These are phyloP conservation scores for Tieghemostelium lacteum DNA, from an alignment of 78 protist species.

Conservation along the genomic window DNA sequence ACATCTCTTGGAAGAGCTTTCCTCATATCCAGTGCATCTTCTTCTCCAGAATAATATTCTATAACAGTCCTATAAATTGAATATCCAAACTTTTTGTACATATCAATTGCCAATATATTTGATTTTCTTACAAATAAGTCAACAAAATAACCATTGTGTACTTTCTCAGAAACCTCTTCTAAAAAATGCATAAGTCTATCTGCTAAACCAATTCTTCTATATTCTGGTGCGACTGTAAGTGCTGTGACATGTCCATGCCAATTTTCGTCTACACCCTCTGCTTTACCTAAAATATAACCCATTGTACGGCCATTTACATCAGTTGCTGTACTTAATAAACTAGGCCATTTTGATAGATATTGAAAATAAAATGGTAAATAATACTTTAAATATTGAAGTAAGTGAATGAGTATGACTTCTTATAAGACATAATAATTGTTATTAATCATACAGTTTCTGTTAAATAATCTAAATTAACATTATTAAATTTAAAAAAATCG, in stretches of 20 bases:
- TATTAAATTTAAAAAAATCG: slow-evolving; percentile 86
- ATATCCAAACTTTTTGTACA: slow-evolving; percentile 95
- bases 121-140: slow-evolving; percentile 96
- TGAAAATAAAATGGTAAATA: slow-evolving; percentile 92
- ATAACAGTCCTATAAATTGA: slow-evolving; percentile 89
- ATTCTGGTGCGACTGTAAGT: slow-evolving; percentile 96
- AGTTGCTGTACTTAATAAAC: slow-evolving; percentile 84
- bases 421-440: neutral
- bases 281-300: slow-evolving; percentile 96
- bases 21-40: slow-evolving; percentile 94
- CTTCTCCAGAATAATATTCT: slow-evolving; percentile 95
- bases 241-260: slow-evolving; percentile 99
- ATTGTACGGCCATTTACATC: slow-evolving; percentile 85
- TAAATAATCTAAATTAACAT: slow-evolving; percentile 86
- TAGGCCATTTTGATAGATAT: slow-evolving; percentile 96
- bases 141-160: slow-evolving; percentile 94
- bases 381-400: slow-evolving; percentile 64
- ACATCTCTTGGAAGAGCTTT: slow-evolving; percentile 92
- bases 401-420: no score
- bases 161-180: slow-evolving; percentile 91
- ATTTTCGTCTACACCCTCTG: slow-evolving; percentile 88
- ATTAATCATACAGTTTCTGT: slow-evolving; percentile 83
- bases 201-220: slow-evolving; percentile 91
- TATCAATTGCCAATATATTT: slow-evolving; percentile 93
- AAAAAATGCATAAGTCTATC: slow-evolving; percentile 91